Evolutionary conservation across 495 filamentous ascomycete genomes (phyloP).

Genomic region (Penicillium macrosclerotiorum): DNA sequence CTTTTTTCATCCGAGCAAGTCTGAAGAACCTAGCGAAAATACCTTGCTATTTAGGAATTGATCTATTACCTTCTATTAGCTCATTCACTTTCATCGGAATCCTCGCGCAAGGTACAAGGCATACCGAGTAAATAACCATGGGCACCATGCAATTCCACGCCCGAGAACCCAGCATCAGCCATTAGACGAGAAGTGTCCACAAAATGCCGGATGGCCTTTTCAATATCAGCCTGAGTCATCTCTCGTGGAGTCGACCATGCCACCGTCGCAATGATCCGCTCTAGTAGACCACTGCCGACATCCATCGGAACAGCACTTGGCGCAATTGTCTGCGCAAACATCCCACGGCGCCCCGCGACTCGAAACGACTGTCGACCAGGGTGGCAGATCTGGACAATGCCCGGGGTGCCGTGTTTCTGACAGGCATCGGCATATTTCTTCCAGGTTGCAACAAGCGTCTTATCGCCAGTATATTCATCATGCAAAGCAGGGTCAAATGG

Average conservation of each 20-base stretch:
- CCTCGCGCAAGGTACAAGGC: background rate
- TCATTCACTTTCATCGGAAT: background rate
- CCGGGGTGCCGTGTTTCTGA: conserved; percentile 46
- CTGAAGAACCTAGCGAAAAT: background rate
- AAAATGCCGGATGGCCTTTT: conserved; percentile 43
- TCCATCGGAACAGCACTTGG: conserved; percentile 44
- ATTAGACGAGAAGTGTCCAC: conserved; percentile 47
- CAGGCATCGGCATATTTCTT: conserved; percentile 45
- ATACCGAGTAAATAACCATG: conserved; percentile 59
- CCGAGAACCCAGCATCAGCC: conserved; percentile 52
- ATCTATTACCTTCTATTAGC: conserved; percentile 25
- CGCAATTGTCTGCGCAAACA: conserved; percentile 46
- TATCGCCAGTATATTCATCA: conserved; percentile 30
- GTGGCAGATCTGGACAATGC: conserved; percentile 57
- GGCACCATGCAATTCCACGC: conserved; percentile 56
- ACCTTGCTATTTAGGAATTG: conserved; percentile 45
- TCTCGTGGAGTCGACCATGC: conserved; percentile 44
- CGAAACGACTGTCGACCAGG: conserved; percentile 55
- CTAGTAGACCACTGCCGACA: conserved; percentile 36
- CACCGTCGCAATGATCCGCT: conserved; percentile 30
- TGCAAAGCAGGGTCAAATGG: conserved; percentile 42
- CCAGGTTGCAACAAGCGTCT: conserved; percentile 36
- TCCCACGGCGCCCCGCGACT: conserved; percentile 40
- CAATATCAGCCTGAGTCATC: conserved; percentile 52
- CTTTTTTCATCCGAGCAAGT: background rate